A percentile compares a stretch with the other conserved stretches of the same genome.
These are phyloP conservation scores for Diphasiastrum complanatum DNA, from an alignment of 83 land plant species.

Conservation along the genomic window DNA sequence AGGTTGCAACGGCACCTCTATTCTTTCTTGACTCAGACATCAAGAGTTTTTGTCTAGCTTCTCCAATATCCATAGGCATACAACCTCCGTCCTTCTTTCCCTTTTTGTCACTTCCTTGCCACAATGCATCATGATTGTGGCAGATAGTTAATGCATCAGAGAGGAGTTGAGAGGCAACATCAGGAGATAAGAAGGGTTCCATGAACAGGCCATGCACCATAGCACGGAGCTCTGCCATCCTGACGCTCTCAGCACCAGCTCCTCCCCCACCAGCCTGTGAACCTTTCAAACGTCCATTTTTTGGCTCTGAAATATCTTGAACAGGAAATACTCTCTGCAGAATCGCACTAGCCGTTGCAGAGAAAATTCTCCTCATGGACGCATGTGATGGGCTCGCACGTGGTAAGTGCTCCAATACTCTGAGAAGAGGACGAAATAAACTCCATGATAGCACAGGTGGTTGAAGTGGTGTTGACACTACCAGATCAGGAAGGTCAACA, in stretches of 20 bases:
- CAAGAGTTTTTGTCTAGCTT: constrained; percentile 7
- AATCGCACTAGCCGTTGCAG: constrained; percentile 82
- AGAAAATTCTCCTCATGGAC: constrained; percentile 80
- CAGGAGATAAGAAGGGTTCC: constrained; percentile 67
- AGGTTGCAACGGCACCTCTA: constrained; percentile 81
- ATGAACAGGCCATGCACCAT: constrained; percentile 83
- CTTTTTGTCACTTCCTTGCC: constrained; percentile 43
- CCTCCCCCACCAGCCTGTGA: constrained; percentile 34
- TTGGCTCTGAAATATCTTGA: constrained; percentile 29
- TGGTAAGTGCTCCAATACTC: constrained; percentile 80
- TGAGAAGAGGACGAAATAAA: constrained; percentile 66
- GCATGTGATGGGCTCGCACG: constrained; percentile 84
- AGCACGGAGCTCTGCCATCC: constrained; percentile 77
- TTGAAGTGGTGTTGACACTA: constrained; percentile 78
- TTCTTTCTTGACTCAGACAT: constrained; percentile 27
- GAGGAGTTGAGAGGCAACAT: constrained; percentile 75
- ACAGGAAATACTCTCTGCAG: constrained; percentile 72
- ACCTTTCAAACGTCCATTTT: constrained; percentile 27
- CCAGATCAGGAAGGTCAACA: constrained; percentile 83
- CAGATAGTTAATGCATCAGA: constrained; percentile 84
- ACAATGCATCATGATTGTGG: constrained; percentile 81
- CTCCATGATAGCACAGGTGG: constrained; percentile 88
- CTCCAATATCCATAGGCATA: neutral
- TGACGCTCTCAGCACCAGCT: constrained; percentile 48
- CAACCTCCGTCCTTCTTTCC: constrained; percentile 18